Conservation (phyloP, 2,329 filamentous ascomycete species). For the Madurella mycetomatis region DNA sequence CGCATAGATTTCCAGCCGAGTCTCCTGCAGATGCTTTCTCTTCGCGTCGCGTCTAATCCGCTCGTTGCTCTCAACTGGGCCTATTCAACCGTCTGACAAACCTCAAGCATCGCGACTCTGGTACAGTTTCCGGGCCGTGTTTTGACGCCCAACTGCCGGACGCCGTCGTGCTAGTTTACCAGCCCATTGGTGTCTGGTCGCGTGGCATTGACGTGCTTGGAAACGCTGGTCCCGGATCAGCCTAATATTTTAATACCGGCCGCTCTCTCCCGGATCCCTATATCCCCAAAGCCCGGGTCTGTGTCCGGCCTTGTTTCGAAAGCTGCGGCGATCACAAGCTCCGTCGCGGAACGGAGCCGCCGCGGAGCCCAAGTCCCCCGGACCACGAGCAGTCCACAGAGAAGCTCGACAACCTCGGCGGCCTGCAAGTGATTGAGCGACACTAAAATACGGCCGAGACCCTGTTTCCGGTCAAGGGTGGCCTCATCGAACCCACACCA, state of each 20-base stretch:
- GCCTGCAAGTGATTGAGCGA: constrained; percentile 6
- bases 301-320: constrained; percentile 19
- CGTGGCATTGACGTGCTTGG: not conserved
- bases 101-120: constrained; percentile 15
- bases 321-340: constrained; percentile 19
- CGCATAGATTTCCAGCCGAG: not conserved
- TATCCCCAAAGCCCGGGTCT: constrained; percentile 17
- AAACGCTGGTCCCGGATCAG: constrained; percentile 14
- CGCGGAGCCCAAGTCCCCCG: not conserved
- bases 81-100: constrained; percentile 15
- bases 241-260: constrained; percentile 25
- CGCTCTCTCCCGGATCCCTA: constrained; percentile 11
- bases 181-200: constrained; percentile 5
- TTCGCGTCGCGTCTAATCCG: not conserved
- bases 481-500: constrained; percentile 14
- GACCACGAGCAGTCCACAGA: constrained; percentile 16
- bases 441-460: not conserved
- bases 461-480: constrained; percentile 5
- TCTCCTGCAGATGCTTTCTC: not conserved
- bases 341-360: constrained; percentile 15
- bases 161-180: not conserved
- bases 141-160: constrained; percentile 11
- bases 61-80: constrained; percentile 6
- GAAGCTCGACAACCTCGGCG: not conserved
- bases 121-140: constrained; percentile 15